These are phyloP conservation scores for Ophiocordyceps unilateralis DNA, from an alignment of 2,329 filamentous ascomycete species.

Conservation along the genomic window DNA sequence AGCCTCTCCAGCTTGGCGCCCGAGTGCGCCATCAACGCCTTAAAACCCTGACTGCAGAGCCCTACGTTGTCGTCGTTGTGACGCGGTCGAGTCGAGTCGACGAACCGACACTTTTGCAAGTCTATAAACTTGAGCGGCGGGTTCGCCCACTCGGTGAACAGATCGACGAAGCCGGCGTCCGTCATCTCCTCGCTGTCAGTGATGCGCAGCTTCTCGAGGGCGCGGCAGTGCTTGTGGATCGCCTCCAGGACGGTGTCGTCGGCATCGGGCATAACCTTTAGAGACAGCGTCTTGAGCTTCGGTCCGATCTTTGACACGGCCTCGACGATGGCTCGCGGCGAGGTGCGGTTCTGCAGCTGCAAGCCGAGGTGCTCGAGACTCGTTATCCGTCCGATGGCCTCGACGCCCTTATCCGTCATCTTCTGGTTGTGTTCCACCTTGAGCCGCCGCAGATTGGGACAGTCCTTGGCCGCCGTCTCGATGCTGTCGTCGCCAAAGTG, in stretches of 20 bases:
- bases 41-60: constrained; percentile 58
- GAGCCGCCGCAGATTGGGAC: constrained; percentile 52
- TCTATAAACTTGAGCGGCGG: constrained; percentile 53
- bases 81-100: constrained; percentile 54
- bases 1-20: constrained; percentile 46
- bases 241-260: constrained; percentile 53
- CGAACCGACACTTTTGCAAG: constrained; percentile 57
- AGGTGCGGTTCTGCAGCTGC: constrained; percentile 40
- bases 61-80: constrained; percentile 51
- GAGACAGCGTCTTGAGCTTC: constrained; percentile 58
- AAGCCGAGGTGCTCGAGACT: constrained; percentile 61
- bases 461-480: constrained; percentile 40
- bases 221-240: constrained; percentile 52
- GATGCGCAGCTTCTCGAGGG: constrained; percentile 62
- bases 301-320: constrained; percentile 46
- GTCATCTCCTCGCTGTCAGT: constrained; percentile 60
- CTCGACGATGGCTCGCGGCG: constrained; percentile 38
- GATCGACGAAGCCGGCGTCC: constrained; percentile 51
- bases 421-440: constrained; percentile 72
- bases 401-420: constrained; percentile 47
- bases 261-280: constrained; percentile 48
- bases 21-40: constrained; percentile 71
- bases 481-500: constrained; percentile 62
- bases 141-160: constrained; percentile 68
- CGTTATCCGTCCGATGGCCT: constrained; percentile 42